These are phyloP conservation scores for Eryngium alpinum DNA, from an alignment of 140 eudicot genomes.

Conservation along the genomic window DNA sequence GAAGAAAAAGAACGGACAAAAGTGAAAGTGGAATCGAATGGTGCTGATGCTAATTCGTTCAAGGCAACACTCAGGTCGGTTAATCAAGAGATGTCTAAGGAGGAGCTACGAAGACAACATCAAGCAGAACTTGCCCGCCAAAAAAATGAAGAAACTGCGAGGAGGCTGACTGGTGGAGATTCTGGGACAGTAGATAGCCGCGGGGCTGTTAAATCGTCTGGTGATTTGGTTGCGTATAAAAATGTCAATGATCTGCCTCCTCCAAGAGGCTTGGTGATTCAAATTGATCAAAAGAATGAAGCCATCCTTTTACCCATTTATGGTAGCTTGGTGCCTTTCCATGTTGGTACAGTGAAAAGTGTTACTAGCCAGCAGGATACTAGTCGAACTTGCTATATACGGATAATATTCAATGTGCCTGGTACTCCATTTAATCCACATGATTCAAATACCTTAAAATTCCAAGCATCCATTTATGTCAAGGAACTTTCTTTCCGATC, in stretches of 20 bases:
- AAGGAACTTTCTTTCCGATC: slow-evolving; percentile 13
- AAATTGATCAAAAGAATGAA: slow-evolving; percentile 23
- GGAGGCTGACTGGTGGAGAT: slow-evolving; percentile 19
- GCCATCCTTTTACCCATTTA: slow-evolving; percentile 17
- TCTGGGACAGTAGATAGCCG: slow-evolving; percentile 14
- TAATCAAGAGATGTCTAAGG: slow-evolving; percentile 11
- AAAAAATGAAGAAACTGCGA: slow-evolving; percentile 18
- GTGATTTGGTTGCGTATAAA: slow-evolving; percentile 17
- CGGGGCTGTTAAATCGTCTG: slow-evolving; percentile 3
- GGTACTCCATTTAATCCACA: slow-evolving; percentile 22
- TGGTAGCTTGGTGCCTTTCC: slow-evolving; percentile 22
- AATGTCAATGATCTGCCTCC: slow-evolving; percentile 20
- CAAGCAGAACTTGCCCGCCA: slow-evolving; percentile 22
- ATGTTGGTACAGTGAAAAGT: slow-evolving; percentile 17
- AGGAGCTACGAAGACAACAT: slow-evolving; percentile 18
- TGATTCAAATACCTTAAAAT: slow-evolving; percentile 16
- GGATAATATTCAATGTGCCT: slow-evolving; percentile 12
- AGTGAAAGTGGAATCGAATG: background rate
- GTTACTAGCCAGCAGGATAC: slow-evolving; percentile 23
- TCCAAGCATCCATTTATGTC: slow-evolving; percentile 16
- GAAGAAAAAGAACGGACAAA: slow-evolving; percentile 9
- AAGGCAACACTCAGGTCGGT: slow-evolving; percentile 20
- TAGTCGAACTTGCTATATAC: slow-evolving; percentile 13
- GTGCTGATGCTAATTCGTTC: slow-evolving; percentile 10
- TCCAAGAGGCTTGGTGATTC: slow-evolving; percentile 11